A percentile compares a stretch with the other conserved stretches of the same genome.
Conservation (phyloP, 768 basidiomycete genomes). For the Termitomyces sp. region DNA sequence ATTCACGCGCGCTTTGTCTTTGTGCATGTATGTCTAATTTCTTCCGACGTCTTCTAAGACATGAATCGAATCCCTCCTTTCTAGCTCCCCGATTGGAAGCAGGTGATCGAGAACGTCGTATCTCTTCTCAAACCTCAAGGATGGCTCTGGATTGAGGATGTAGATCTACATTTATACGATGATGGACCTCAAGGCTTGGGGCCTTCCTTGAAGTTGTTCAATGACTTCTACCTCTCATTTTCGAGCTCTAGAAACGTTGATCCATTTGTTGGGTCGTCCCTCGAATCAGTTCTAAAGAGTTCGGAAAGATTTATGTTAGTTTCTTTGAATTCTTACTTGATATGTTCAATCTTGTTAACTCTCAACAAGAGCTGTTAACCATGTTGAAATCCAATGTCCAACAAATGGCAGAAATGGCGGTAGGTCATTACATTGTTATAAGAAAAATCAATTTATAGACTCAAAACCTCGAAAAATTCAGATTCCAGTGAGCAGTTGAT, state of each 20-base stretch:
- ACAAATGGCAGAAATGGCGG: neutral
- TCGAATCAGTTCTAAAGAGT: neutral
- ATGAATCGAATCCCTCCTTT: neutral
- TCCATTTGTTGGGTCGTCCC: conserved; percentile 1
- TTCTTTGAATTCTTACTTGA: neutral
- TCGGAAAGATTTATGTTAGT: conserved; percentile 1
- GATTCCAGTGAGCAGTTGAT: neutral
- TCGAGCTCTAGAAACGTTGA: neutral
- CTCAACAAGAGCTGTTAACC: neutral
- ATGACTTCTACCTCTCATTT: neutral
- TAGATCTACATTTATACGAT: neutral
- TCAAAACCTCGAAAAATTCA: neutral
- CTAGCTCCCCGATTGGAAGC: neutral
- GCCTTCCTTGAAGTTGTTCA: neutral
- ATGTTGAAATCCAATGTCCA: neutral
- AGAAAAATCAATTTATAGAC: neutral
- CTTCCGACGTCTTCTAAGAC: neutral
- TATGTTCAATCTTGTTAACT: neutral
- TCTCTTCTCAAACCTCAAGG: conserved; percentile 3
- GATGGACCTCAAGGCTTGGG: neutral
- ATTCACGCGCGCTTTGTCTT: neutral
- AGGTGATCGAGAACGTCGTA: neutral
- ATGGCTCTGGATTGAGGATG: conserved; percentile 7
- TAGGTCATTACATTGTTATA: neutral
- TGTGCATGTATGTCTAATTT: neutral